Conservation (phyloP, 2,329 filamentous ascomycete species). For the Colletotrichum abscissum region DNA sequence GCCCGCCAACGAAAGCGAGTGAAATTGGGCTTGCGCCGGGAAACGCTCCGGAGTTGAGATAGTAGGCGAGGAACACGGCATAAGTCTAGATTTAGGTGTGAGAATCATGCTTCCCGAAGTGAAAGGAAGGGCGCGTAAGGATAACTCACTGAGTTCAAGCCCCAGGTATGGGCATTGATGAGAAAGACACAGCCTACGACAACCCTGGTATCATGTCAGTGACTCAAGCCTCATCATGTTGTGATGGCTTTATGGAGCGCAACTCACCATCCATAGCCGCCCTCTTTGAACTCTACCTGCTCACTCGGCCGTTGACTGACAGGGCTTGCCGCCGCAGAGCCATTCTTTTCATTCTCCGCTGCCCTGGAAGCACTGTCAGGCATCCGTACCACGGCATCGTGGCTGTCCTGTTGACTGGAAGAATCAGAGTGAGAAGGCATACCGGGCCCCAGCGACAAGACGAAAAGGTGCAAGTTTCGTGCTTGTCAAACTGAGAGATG, state of each 20-base stretch:
- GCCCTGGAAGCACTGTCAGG: slow-evolving; percentile 30
- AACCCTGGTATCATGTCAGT: slow-evolving; percentile 49
- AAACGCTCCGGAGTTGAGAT: slow-evolving; percentile 68
- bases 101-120: background rate
- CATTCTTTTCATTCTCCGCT: slow-evolving; percentile 23
- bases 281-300: slow-evolving; percentile 57
- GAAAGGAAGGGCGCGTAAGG: background rate
- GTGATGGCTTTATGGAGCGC: background rate
- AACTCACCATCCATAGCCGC: slow-evolving; percentile 69
- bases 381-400: slow-evolving; percentile 25
- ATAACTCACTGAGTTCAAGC: slow-evolving; percentile 70
- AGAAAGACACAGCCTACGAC: slow-evolving; percentile 65
- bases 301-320: background rate
- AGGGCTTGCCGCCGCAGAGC: slow-evolving; percentile 1
- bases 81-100: slow-evolving; percentile 56
- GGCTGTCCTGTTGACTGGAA: slow-evolving; percentile 14
- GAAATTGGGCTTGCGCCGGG: slow-evolving; percentile 71
- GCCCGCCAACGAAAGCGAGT: slow-evolving; percentile 82
- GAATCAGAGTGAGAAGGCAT: slow-evolving; percentile 24
- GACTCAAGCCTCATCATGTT: background rate
- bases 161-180: slow-evolving; percentile 80
- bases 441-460: slow-evolving; percentile 17
- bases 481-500: background rate
- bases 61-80: slow-evolving; percentile 67
- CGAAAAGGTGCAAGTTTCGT: background rate